A percentile compares a stretch with the other conserved stretches of the same genome.
Conservation (phyloP, 2,329 filamentous ascomycete species). For the Zalaria obscura region DNA sequence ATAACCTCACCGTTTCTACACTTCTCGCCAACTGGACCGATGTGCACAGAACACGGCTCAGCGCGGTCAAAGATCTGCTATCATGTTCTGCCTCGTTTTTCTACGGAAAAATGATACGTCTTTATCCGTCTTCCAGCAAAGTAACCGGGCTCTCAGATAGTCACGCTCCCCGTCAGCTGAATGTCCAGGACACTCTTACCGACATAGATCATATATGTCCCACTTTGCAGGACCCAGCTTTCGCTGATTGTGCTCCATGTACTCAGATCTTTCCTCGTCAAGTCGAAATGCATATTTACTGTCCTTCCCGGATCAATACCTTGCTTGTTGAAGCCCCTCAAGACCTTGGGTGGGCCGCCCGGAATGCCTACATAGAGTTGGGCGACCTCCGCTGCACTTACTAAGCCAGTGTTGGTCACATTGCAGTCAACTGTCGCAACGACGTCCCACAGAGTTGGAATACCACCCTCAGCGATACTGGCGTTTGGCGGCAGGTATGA, state of each 20-base stretch:
- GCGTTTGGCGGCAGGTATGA: constrained; percentile 4
- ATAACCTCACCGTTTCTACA: too few species aligned
- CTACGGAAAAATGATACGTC: neutral
- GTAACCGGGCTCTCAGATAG: constrained; percentile 11
- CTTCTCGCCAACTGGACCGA: too few species aligned
- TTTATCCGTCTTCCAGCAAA: neutral
- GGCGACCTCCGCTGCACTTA: constrained; percentile 37
- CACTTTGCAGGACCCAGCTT: constrained; percentile 35
- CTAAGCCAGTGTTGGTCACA: constrained; percentile 36
- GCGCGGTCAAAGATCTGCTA: too few species aligned
- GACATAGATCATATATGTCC: constrained; percentile 30
- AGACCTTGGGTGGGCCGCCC: constrained; percentile 11
- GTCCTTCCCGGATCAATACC: constrained; percentile 14
- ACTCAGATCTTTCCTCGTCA: constrained; percentile 31
- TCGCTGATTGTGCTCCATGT: constrained; percentile 40
- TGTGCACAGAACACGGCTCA: too few species aligned
- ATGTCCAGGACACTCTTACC: constrained; percentile 24
- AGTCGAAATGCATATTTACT: constrained; percentile 18
- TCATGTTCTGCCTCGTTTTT: neutral
- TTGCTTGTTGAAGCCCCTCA: constrained; percentile 20
- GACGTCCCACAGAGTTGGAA: constrained; percentile 31
- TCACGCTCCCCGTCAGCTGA: constrained; percentile 11
- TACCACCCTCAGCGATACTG: constrained; percentile 11
- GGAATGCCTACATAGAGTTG: constrained; percentile 28
- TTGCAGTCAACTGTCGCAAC: constrained; percentile 34